Evolutionary conservation across 2,329 filamentous ascomycete genomes (phyloP), one percentile per base, ranked within the genome.

Genomic region (Fusarium austroafricanum): DNA sequence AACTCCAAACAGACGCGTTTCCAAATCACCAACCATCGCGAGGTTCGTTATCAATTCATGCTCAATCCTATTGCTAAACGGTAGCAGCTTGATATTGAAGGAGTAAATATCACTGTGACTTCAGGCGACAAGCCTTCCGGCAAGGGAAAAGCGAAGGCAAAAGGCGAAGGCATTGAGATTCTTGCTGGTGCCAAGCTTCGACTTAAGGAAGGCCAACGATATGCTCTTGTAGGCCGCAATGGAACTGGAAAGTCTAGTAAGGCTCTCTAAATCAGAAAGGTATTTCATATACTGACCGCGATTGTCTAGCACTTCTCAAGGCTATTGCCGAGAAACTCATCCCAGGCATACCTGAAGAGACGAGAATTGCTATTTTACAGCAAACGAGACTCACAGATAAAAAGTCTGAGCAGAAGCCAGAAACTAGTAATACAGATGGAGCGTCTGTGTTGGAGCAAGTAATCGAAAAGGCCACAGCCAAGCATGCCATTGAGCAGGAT

Each of bases 241-340:
- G 93, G 93, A 1, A 91, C 89, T 3, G 93, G 93, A 8, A 96
- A 96, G 75, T 94, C 92, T 6, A 95, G 89, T 90, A 78, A 77
- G 84, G 74, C 15, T 8, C 10, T 21, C 6, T 33, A 17, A 11
- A 17, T 6, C 45, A 10, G 21, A 7, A 21, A 2, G 5, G 17
- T 3, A 8, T 8, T 18, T 29, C 26, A 70, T 26, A 28, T 35
- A 18, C 54, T 67, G 11, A 68, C 44, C 6, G 20, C n/a, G 14
- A 10, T 38, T 18, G n/a, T 5, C 4, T 44, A 91, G 89, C 92
- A 1, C 79, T 95, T 9, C 81, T 96, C 17, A 87, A 87, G 73
- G 92, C 93, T 2, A 89, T 96, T 69, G 90, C 89, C 6, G 89
- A 93, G 64, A 92, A 92, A 72, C 83, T 94, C 33, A 91, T 96